Base-by-base conservation (phyloP, 2,329 filamentous ascomycete genomes). In the Xylaria sp. region DNA sequence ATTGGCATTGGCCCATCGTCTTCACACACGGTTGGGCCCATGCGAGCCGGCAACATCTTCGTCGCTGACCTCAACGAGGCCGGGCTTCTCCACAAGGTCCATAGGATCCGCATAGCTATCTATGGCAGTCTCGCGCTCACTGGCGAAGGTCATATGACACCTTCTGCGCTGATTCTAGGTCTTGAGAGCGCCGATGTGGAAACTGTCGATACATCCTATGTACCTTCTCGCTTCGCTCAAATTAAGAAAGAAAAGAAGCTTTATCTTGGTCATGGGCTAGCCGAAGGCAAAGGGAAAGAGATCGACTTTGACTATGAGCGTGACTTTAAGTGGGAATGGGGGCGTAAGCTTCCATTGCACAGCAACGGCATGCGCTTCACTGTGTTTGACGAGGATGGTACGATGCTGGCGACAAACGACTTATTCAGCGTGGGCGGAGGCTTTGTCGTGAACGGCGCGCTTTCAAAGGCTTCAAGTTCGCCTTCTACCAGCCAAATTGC, bases 341-440 rank as follows among this genome's bases (percentile, higher is more conserved):
- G 82, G 2, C 80, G 80, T 27, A 85, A 84, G 72, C 78, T 85
- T n/a, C 81, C 83, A 0, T 69, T 84, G 51, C 83, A 85, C 71
- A 85, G 83, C 76, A 85, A 85, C 58, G 83, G 83, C 47, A 84
- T 85, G 83, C 82, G 83, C 0, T 79, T 85, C 60, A 83, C 78
- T n/a, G 83, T 84, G 2, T 85, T 82, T 53, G 82, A 84, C 62
- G 71, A 81, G 3, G 78, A 84, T 1, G 83, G 83, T 11, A 79
- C 77, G 33, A 79, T 83, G 68, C 71, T 85, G 38, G 83, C 83
- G 1, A 83, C 80, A 20, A 85, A 85, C 62, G 83, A 85, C 67
- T 76, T 85, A 68, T 85, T 85, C 70, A 85, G 83, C 57, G 83
- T 85, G 1, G 83, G 83, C 1, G 83, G 83, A n/a, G 83, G 83